These are phyloP conservation scores for Yamadazyma philogaea DNA, from an alignment of 805 yeast species.

Conservation along the genomic window DNA sequence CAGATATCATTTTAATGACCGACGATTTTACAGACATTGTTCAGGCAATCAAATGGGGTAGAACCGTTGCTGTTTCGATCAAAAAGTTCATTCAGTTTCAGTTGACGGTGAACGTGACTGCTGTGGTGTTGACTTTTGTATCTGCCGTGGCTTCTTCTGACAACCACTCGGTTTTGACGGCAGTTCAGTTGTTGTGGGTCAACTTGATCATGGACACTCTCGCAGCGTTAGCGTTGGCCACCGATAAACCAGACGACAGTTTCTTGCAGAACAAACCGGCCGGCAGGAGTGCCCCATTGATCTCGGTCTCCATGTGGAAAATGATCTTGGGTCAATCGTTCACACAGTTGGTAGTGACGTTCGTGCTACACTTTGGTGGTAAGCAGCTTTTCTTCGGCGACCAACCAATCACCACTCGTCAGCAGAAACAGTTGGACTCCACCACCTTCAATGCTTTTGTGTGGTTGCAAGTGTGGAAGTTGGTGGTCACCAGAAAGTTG, in stretches of 20 bases:
- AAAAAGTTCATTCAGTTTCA: constrained; percentile 96
- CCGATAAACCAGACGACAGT: constrained; percentile 89
- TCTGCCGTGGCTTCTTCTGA: constrained; percentile 83
- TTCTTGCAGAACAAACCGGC: constrained; percentile 80
- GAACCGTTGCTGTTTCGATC: constrained; percentile 92
- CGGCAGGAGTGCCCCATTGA: constrained; percentile 74
- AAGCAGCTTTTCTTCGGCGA: constrained; percentile 45
- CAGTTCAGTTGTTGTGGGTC: constrained; percentile 97
- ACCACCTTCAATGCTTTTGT: constrained; percentile 95
- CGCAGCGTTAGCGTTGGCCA: constrained; percentile 96
- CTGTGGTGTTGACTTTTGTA: constrained; percentile 90
- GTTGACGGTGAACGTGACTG: constrained; percentile 92
- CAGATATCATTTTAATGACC: constrained; percentile 87
- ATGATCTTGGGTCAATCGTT: constrained; percentile 89
- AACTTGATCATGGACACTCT: constrained; percentile 97
- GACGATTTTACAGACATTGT: constrained; percentile 94
- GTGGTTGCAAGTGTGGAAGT: constrained; percentile 95
- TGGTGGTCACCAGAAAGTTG: constrained; percentile 84
- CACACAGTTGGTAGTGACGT: constrained; percentile 76
- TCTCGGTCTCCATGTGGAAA: constrained; percentile 94
- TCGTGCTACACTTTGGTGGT: constrained; percentile 80
- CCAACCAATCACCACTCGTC: constrained; percentile 35
- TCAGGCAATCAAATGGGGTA: constrained; percentile 97
- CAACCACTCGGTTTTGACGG: constrained; percentile 86
- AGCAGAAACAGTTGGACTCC: constrained; percentile 64